Evolutionary conservation across 306 rosid genomes (phyloP).

Genomic region (Crotalaria pallida): DNA sequence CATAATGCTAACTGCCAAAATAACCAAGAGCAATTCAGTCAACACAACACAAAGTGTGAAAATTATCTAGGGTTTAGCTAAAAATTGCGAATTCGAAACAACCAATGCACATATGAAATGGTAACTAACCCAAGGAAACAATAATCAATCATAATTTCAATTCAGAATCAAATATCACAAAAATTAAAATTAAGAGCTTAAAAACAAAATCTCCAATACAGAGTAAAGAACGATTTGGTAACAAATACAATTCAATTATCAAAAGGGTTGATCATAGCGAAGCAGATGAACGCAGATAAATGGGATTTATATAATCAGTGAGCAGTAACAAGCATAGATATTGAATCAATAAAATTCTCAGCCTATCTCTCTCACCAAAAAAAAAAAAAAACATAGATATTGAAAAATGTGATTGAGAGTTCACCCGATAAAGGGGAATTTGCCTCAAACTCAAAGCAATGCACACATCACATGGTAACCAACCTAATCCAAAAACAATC

Average conservation of each 20-base stretch:
- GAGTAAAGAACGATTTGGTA: not conserved
- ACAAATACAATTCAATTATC: not conserved
- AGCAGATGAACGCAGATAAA: not conserved
- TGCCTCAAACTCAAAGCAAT: too few relatives aligned
- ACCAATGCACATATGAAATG: not conserved
- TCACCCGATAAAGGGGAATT: too few relatives aligned
- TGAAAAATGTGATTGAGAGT: too few relatives aligned
- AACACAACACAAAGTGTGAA: not conserved
- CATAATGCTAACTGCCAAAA: conserved; percentile 27
- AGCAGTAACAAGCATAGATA: too few relatives aligned
- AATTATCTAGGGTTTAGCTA: not conserved
- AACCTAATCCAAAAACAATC: too few relatives aligned
- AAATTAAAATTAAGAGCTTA: not conserved
- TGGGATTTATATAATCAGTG: too few relatives aligned
- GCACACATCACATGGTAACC: too few relatives aligned
- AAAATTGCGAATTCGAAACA: not conserved
- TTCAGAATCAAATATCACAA: not conserved
- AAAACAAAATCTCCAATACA: not conserved
- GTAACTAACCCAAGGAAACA: not conserved
- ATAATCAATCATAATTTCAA: not conserved
- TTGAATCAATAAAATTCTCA: too few relatives aligned
- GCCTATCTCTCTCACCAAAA: too few relatives aligned
- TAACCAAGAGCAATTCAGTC: not conserved
- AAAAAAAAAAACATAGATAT: too few relatives aligned
- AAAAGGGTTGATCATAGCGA: not conserved